Conservation (phyloP, 2,329 filamentous ascomycete genomes). For the Xylaria sp. region DNA sequence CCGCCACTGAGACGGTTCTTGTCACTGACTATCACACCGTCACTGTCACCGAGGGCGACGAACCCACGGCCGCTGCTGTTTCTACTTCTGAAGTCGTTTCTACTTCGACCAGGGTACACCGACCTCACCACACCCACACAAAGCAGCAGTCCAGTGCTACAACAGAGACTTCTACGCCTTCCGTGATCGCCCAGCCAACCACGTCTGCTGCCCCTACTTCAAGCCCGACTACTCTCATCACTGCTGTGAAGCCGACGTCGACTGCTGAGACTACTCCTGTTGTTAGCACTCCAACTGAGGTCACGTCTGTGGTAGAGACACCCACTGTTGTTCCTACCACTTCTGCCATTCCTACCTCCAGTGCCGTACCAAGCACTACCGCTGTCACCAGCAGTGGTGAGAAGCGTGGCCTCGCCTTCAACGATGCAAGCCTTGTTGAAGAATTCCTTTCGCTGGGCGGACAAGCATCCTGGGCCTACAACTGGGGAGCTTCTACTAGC, state of each 20-base stretch:
- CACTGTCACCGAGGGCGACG: slow-evolving; percentile 44
- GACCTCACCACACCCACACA: slow-evolving; percentile 32
- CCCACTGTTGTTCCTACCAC: slow-evolving; percentile 18
- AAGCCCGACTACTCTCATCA: slow-evolving; percentile 45
- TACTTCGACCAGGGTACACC: slow-evolving; percentile 23
- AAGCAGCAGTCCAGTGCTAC: slow-evolving; percentile 24
- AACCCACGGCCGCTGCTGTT: slow-evolving; percentile 28
- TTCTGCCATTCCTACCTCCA: slow-evolving; percentile 12
- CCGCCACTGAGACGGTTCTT: slow-evolving; percentile 47
- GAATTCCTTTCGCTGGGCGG: slow-evolving; percentile 41
- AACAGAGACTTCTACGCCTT: slow-evolving; percentile 20
- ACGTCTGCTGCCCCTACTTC: slow-evolving; percentile 30
- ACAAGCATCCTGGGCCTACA: slow-evolving; percentile 50
- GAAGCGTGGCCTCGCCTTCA: slow-evolving; percentile 52
- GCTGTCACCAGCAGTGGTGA: slow-evolving; percentile 20
- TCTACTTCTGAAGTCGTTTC: background rate
- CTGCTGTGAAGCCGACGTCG: slow-evolving; percentile 40
- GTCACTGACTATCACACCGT: slow-evolving; percentile 48
- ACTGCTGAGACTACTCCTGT: slow-evolving; percentile 28
- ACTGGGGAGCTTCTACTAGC: slow-evolving; percentile 47
- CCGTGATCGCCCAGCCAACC: slow-evolving; percentile 29
- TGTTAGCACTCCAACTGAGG: slow-evolving; percentile 10
- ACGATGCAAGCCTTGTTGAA: slow-evolving; percentile 47
- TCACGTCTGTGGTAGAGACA: slow-evolving; percentile 20
- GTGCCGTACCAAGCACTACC: slow-evolving; percentile 19